Evolutionary conservation across 2,329 filamentous ascomycete species (phyloP), one percentile per base, ranked within the genome.

Genomic region (Rhinocladiella mackenziei): DNA sequence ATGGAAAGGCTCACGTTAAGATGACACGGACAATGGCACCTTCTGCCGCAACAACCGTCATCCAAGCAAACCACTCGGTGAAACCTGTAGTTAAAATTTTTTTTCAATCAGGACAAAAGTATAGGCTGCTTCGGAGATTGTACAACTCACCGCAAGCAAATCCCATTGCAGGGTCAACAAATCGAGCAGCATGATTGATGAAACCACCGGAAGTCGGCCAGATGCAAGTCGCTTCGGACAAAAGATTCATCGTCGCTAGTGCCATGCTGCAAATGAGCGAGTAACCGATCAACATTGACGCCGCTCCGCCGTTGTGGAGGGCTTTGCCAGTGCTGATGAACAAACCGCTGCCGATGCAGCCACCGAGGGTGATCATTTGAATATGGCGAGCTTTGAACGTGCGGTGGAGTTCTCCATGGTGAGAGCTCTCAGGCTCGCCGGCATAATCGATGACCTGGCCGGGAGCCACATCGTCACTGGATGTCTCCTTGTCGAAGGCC

Each of bases 51-150:
- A 43, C 25, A n/a, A 81, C 74, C 26, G 75, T 74, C 15, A 77
- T 75, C 11, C 79, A 80, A 1, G 75, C 84, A 28, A 89, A 61
- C 58, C 60, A 49, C 34, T 50, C 18, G 22, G 28, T 36, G 55
- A 78, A 85, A 10, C 0, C 83, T 86, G 44, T 83, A 78, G n/a
- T 80, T 73, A 83, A 81, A 64, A 62, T 65, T 36, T 60, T n/a
- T n/a, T n/a, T n/a, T n/a, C n/a, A n/a, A n/a, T n/a, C n/a, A n/a
- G n/a, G n/a, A n/a, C n/a, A n/a, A n/a, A n/a, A n/a, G n/a, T n/a
- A n/a, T n/a, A n/a, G n/a, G n/a, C n/a, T n/a, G n/a, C n/a, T n/a
- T 8, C 23, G 23, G 8, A 26, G 23, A 8, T 8, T 8, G 23
- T 26, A 61, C 54, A 58, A 45, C 38, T 49, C 6, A 26, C 34